Conservation (phyloP, 1,284 basidiomycete genomes). For the Vanrija pseudolonga region DNA sequence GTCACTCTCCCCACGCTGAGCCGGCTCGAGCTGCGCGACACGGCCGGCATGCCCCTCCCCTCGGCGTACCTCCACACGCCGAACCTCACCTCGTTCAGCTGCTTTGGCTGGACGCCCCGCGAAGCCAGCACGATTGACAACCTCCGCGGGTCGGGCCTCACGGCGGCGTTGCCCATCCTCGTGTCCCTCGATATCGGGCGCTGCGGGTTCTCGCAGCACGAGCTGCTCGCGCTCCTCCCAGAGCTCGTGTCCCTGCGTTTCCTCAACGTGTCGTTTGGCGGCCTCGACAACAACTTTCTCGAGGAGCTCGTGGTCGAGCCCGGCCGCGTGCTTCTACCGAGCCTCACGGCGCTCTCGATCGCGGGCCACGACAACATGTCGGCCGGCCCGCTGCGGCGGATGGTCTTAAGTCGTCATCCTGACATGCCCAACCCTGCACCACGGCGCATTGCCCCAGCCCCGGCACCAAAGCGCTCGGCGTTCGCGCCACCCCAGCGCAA, state of each 20-base stretch:
- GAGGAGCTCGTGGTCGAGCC: constrained; percentile 18
- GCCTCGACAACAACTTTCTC: constrained; percentile 27
- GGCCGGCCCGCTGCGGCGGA: constrained; percentile 18
- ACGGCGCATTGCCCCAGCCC: background rate
- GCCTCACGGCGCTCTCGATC: constrained; percentile 29
- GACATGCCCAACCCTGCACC: background rate
- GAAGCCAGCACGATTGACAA: background rate
- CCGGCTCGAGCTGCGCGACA: background rate
- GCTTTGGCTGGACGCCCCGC: background rate
- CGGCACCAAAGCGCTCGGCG: background rate
- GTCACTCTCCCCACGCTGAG: background rate
- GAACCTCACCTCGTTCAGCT: constrained; percentile 13
- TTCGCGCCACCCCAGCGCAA: background rate
- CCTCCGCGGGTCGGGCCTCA: constrained; percentile 13
- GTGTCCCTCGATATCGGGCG: constrained; percentile 27
- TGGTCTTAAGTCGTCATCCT: constrained; percentile 13
- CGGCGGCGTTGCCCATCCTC: constrained; percentile 14
- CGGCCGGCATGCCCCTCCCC: background rate
- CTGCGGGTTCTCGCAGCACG: constrained; percentile 3
- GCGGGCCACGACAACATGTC: constrained; percentile 21
- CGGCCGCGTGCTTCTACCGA: constrained; percentile 20
- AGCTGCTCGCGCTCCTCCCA: constrained; percentile 10
- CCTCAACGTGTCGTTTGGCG: constrained; percentile 27
- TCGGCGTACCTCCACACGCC: constrained; percentile 7
- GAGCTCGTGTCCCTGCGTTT: constrained; percentile 20